phyloP scores from a whole-genome alignment of 306 rosid genomes.

The Vigna reflexopilosa region DNA sequence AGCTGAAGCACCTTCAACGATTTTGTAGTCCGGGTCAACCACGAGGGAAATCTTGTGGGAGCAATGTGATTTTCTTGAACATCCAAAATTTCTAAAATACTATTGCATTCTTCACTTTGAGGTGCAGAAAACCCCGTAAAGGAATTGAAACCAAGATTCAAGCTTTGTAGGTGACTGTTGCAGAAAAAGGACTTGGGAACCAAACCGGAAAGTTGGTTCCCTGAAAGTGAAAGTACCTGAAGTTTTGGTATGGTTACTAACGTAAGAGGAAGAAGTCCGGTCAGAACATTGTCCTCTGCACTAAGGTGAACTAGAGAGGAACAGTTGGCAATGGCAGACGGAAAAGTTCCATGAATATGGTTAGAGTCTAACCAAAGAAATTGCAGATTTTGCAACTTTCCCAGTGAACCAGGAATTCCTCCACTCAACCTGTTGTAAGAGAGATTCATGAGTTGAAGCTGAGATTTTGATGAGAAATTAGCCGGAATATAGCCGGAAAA shows the following conservation, averaged over 20 bases:
- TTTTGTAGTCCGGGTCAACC: conserved; percentile 59
- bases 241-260: conserved; percentile 67
- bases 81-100: conserved; percentile 62
- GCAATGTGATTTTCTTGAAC: conserved; percentile 60
- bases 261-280: conserved; percentile 72
- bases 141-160: conserved; percentile 63
- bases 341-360: conserved; percentile 63
- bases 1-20: conserved; percentile 61
- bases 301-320: conserved; percentile 63
- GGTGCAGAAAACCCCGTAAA: conserved; percentile 73
- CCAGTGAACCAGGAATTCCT: conserved; percentile 58
- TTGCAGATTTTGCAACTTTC: conserved; percentile 56
- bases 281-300: conserved; percentile 64
- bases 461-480: conserved; percentile 56
- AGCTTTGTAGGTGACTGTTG: conserved; percentile 49
- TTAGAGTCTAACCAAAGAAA: conserved; percentile 70
- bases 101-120: conserved; percentile 51
- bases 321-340: conserved; percentile 76
- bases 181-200: conserved; percentile 70
- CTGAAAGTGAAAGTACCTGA: conserved; percentile 68
- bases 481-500: conserved; percentile 70
- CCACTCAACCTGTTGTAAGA: conserved; percentile 73
- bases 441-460: conserved; percentile 64
- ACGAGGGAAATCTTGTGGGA: conserved; percentile 57
- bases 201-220: conserved; percentile 64